A percentile compares a stretch with the other conserved stretches of the same genome.
phyloP scores from a whole-genome alignment of 768 basidiomycete species.

The Suillus fuscotomentosus region DNA sequence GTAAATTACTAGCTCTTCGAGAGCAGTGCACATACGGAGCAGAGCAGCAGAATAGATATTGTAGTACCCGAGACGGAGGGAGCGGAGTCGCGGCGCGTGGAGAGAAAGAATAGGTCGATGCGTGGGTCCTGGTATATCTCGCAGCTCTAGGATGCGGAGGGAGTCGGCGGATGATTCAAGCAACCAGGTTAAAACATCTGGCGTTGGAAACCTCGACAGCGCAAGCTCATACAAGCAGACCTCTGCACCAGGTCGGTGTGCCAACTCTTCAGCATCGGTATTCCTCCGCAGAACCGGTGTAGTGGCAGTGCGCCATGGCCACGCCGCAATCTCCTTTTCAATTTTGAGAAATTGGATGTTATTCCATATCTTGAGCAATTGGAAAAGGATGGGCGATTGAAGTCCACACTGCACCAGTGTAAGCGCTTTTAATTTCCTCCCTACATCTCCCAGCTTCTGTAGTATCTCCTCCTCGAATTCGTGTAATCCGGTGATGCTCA shows the following conservation, averaged over 20 bases:
- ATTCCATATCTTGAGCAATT: conserved; percentile 39
- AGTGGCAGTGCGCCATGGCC: conserved; percentile 27
- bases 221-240: conserved; percentile 40
- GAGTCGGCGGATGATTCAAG: conserved; percentile 32
- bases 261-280: background rate
- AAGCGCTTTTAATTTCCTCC: conserved; percentile 31
- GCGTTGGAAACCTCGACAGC: conserved; percentile 33
- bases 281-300: conserved; percentile 11
- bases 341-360: conserved; percentile 37
- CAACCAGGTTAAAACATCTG: conserved; percentile 36
- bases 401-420: conserved; percentile 33
- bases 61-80: conserved; percentile 41
- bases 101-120: conserved; percentile 20
- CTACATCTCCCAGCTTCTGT: conserved; percentile 20
- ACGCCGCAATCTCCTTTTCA: conserved; percentile 35
- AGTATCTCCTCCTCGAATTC: conserved; percentile 28
- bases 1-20: conserved; percentile 40
- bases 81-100: conserved; percentile 37
- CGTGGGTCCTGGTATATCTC: conserved; percentile 26
- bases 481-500: conserved; percentile 26
- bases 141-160: conserved; percentile 41
- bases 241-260: conserved; percentile 10
- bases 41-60: conserved; percentile 31
- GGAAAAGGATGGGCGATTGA: conserved; percentile 43
- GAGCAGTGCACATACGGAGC: conserved; percentile 33